These are phyloP conservation scores for Ophiostoma fasciatum DNA, from an alignment of 2,329 filamentous ascomycete genomes.

Conservation along the genomic window DNA sequence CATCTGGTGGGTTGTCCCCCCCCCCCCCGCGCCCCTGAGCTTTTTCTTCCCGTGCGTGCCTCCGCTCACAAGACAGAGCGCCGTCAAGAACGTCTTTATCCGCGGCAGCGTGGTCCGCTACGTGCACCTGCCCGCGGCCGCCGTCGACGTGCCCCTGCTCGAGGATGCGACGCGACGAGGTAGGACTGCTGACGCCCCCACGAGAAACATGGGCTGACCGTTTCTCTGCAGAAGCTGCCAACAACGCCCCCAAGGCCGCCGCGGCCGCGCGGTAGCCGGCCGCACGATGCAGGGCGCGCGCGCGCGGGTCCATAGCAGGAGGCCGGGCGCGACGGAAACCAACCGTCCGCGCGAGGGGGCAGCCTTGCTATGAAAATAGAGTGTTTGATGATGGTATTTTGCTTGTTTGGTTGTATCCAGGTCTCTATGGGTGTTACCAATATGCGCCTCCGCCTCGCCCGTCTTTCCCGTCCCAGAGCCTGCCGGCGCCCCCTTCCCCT, in stretches of 20 bases:
- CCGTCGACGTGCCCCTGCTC: constrained; percentile 72
- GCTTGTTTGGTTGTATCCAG: no score
- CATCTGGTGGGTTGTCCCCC: constrained; percentile 50
- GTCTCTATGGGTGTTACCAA: constrained; percentile 21
- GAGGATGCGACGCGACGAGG: constrained; percentile 87
- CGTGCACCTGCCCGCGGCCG: constrained; percentile 68
- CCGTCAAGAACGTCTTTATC: constrained; percentile 94
- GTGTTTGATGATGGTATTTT: no score
- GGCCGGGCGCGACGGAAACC: no score
- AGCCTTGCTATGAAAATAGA: no score
- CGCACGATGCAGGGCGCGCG: no score
- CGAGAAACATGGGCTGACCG: no score
- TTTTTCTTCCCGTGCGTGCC: not conserved
- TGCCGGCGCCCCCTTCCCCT: constrained; percentile 15
- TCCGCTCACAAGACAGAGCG: constrained; percentile 28
- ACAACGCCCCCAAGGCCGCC: constrained; percentile 38
- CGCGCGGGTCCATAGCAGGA: no score
- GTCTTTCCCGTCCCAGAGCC: constrained; percentile 28
- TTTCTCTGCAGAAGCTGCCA: constrained; percentile 33
- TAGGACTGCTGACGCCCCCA: constrained; percentile 20
- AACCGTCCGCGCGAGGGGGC: no score
- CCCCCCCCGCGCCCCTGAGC: no score
- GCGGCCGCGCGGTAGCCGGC: constrained; percentile 6
- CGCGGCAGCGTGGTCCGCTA: constrained; percentile 86
- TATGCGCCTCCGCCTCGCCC: constrained; percentile 24